Conservation (phyloP, 306 rosid species). For the Cucumis hystrix region DNA sequence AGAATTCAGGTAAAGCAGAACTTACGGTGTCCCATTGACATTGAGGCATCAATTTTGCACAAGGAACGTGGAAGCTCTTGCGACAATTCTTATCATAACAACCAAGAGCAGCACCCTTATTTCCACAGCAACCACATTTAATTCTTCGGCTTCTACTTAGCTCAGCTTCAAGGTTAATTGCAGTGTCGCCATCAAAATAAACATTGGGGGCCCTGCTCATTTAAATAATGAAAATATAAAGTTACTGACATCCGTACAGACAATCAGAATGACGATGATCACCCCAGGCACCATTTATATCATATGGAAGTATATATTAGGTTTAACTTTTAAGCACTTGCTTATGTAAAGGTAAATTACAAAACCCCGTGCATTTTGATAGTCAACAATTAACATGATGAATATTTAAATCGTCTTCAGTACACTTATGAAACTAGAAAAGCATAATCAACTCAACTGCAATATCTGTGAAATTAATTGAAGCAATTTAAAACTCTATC, state of each 20-base stretch:
- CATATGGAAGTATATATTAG: neutral
- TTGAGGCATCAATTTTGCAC: slow-evolving; percentile 66
- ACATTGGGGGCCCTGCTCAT: slow-evolving; percentile 85
- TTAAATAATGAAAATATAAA: neutral
- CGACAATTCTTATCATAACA: slow-evolving; percentile 81
- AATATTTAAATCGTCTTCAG: neutral
- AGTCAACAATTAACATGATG: neutral
- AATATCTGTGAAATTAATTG: neutral
- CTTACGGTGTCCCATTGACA: slow-evolving; percentile 90
- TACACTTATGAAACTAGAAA: neutral
- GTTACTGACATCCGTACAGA: neutral
- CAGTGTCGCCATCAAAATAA: slow-evolving; percentile 58
- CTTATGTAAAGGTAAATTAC: neutral
- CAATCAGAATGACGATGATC: neutral
- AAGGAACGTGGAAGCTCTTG: slow-evolving; percentile 77
- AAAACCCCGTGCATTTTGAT: neutral
- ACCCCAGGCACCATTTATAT: neutral
- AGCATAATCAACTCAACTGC: neutral
- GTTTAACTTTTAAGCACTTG: neutral
- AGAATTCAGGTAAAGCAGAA: neutral
- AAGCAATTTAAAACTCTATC: neutral
- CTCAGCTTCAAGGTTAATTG: slow-evolving; percentile 82
- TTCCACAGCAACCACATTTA: slow-evolving; percentile 73
- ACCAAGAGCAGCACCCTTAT: slow-evolving; percentile 84
- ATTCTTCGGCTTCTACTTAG: slow-evolving; percentile 73